phyloP scores from a whole-genome alignment of 257 asterid species.

The Solanum sitiens region DNA sequence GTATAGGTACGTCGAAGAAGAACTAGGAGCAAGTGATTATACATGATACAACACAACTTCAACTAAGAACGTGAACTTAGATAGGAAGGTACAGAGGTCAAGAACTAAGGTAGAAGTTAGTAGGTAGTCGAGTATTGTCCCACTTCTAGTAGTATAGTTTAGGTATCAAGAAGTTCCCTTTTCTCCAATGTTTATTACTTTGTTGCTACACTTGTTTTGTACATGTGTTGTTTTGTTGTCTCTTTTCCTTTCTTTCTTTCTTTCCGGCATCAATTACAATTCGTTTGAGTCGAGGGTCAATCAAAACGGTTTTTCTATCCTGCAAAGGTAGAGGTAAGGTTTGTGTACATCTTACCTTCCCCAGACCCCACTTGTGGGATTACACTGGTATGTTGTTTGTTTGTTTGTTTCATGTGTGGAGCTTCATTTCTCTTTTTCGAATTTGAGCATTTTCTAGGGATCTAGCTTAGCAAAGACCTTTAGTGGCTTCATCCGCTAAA shows the following conservation, averaged over 20 bases:
- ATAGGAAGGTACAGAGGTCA: background rate
- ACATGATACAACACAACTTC: background rate
- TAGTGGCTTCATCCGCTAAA: background rate
- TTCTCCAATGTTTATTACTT: background rate
- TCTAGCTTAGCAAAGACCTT: background rate
- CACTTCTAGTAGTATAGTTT: background rate
- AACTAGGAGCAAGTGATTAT: background rate
- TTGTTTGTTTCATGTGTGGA: background rate
- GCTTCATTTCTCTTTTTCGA: background rate
- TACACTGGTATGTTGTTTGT: background rate
- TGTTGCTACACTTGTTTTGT: background rate
- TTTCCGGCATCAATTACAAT: background rate
- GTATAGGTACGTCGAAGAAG: background rate
- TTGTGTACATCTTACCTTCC: background rate
- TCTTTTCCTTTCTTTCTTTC: background rate
- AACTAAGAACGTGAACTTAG: background rate
- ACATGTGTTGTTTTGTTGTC: background rate
- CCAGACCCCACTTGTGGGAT: background rate
- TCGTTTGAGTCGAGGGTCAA: background rate
- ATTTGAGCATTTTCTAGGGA: background rate
- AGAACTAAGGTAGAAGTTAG: background rate
- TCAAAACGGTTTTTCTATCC: background rate
- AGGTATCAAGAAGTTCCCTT: background rate
- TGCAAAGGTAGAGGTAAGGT: background rate
- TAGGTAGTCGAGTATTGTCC: background rate